Evolutionary conservation across 2,329 filamentous ascomycete genomes (phyloP).

Genomic region (Claviceps spartinae): DNA sequence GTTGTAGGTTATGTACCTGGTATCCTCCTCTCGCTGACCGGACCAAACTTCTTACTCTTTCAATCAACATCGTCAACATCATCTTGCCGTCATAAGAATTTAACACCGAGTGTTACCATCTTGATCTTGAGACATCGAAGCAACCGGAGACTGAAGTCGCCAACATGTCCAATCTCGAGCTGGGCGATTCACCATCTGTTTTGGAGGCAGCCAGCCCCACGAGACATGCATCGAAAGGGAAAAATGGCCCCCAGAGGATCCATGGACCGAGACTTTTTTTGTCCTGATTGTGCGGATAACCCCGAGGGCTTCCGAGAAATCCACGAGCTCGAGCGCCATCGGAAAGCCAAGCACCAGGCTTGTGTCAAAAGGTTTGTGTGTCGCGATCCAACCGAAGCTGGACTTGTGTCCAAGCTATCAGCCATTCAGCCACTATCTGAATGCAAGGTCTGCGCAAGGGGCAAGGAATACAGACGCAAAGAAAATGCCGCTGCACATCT

Average conservation of each 20-base stretch:
- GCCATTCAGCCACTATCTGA: slow-evolving; percentile 54
- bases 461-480: slow-evolving; percentile 78
- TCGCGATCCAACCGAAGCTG: slow-evolving; percentile 33
- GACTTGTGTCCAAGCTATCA: slow-evolving; percentile 28
- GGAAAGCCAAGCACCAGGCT: slow-evolving; percentile 48
- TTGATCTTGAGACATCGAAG: slow-evolving; percentile 29
- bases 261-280: slow-evolving; percentile 58
- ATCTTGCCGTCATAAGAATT: slow-evolving; percentile 34
- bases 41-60: slow-evolving; percentile 31
- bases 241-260: slow-evolving; percentile 29
- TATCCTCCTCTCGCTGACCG: not conserved
- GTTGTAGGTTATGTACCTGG: not conserved
- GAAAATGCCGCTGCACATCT: slow-evolving; percentile 93
- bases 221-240: slow-evolving; percentile 25
- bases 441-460: slow-evolving; percentile 68
- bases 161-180: slow-evolving; percentile 32
- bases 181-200: slow-evolving; percentile 11
- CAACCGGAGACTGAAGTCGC: slow-evolving; percentile 29
- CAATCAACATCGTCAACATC: slow-evolving; percentile 27
- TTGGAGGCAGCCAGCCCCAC: slow-evolving; percentile 7
- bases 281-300: slow-evolving; percentile 55
- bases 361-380: slow-evolving; percentile 45
- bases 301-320: slow-evolving; percentile 74
- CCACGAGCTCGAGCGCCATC: slow-evolving; percentile 63
- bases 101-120: slow-evolving; percentile 29